phyloP scores from a whole-genome alignment of 2,329 filamentous ascomycete genomes.

The Nannizzia gypsea region DNA sequence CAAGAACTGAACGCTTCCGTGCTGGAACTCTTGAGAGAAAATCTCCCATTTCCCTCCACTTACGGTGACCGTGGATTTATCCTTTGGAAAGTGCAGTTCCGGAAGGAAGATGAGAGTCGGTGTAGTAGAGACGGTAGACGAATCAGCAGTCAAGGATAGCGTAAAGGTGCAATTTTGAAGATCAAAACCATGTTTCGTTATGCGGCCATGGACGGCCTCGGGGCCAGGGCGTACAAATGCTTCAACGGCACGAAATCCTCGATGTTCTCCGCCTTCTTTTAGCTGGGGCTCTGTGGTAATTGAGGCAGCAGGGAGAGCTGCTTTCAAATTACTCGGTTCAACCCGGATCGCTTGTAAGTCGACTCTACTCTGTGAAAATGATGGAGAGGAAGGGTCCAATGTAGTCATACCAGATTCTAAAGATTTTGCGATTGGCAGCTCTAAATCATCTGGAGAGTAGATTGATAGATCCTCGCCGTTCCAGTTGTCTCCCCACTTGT shows the following conservation, averaged over 20 bases:
- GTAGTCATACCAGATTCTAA: slow-evolving; percentile 29
- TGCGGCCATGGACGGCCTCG: slow-evolving; percentile 58
- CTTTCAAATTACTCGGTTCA: slow-evolving; percentile 63
- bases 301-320: slow-evolving; percentile 47
- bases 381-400: slow-evolving; percentile 36
- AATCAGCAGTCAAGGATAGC: slow-evolving; percentile 54
- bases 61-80: slow-evolving; percentile 58
- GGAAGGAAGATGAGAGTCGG: slow-evolving; percentile 81
- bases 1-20: slow-evolving; percentile 59
- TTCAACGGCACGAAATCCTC: slow-evolving; percentile 80
- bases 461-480: slow-evolving; percentile 96
- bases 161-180: slow-evolving; percentile 66
- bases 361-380: slow-evolving; percentile 43
- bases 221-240: slow-evolving; percentile 83
- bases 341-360: slow-evolving; percentile 41
- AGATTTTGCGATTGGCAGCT: slow-evolving; percentile 32
- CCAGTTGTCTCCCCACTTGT: slow-evolving; percentile 86
- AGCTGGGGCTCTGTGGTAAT: slow-evolving; percentile 47
- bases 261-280: slow-evolving; percentile 48
- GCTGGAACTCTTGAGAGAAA: slow-evolving; percentile 57
- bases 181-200: slow-evolving; percentile 68
- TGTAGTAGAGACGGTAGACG: slow-evolving; percentile 47
- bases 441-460: slow-evolving; percentile 68
- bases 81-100: slow-evolving; percentile 79
- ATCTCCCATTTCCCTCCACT: slow-evolving; percentile 87